Evolutionary conservation across 225 moss, liverwort and hornwort species (phyloP), one percentile per base, ranked within the genome.

Genomic region (Marchantia polymorpha): DNA sequence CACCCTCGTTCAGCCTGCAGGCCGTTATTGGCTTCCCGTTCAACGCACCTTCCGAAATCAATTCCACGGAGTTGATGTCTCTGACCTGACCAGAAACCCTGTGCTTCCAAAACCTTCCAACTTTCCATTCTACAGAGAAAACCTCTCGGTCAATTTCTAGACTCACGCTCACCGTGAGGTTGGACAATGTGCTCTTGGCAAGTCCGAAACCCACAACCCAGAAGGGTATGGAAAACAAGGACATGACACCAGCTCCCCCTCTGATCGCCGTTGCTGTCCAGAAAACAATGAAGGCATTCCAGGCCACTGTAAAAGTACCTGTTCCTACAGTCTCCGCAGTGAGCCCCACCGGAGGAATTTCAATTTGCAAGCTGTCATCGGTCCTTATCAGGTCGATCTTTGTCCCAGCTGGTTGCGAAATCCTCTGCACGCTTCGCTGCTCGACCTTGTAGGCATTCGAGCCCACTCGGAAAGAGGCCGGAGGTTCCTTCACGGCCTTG

Each of bases 141-240:
- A 6, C 65, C 19, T 85, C 74, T 55, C 85, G 88, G 59, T 87
- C 85, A 67, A 96, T 86, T 76, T 91, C 84, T 73, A 96, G 81
- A 23, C 80, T 77, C 39, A 90, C 91, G 20, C 84, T 70, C 78
- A 92, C 92, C 68, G 87, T 86, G 59, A 92, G 89, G 77, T 90
- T 89, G 27, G 90, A 79, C 51, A 94, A 59, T 70, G 91, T 91
- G 70, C 81, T 89, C 87, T 84, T 91, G 20, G 89, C 92, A 22
- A 96, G 94, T 84, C 87, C 87, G 48, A 93, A 81, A 51, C 93
- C 97, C 59, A 94, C 97, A 84, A 94, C 91, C 97, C 97, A 99
- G 85, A 99, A 94, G 50, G 97, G 97, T 49, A 97, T 92, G 81
- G 97, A 97, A 59, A 94, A 94, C 25, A 93, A 86, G 70, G 92